phyloP scores from a whole-genome alignment of 371 early-diverging fungal genomes.

The Zancudomyces culisetae region DNA sequence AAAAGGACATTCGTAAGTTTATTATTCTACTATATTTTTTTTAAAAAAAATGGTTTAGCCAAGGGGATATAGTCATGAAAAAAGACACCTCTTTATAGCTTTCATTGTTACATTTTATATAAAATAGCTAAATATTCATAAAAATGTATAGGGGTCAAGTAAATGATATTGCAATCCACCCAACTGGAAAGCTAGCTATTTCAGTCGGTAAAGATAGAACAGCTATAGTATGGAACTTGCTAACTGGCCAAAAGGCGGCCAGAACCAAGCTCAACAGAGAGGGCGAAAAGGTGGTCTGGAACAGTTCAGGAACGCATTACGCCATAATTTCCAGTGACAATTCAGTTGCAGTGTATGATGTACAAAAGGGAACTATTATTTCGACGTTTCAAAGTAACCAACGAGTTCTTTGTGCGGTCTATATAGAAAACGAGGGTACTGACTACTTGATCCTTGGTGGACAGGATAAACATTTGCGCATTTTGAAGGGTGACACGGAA shows the following conservation, averaged over 20 bases:
- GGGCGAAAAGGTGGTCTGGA: slow-evolving; percentile 30
- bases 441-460: slow-evolving; percentile 45
- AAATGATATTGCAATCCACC: slow-evolving; percentile 70
- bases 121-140: not conserved
- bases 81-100: not conserved
- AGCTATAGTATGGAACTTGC: slow-evolving; percentile 78
- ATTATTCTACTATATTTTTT: too few species aligned
- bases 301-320: slow-evolving; percentile 46
- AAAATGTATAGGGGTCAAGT: slow-evolving; percentile 28
- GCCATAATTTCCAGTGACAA: slow-evolving; percentile 48
- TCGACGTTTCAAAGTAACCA: slow-evolving; percentile 26
- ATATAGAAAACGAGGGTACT: slow-evolving; percentile 11
- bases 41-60: too few species aligned
- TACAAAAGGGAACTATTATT: slow-evolving; percentile 8
- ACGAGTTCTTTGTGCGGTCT: not conserved
- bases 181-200: slow-evolving; percentile 76
- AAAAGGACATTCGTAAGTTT: slow-evolving; percentile 68
- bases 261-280: slow-evolving; percentile 8
- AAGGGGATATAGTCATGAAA: too few species aligned
- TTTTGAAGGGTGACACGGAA: slow-evolving; percentile 42
- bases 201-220: slow-evolving; percentile 62
- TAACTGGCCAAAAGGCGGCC: slow-evolving; percentile 58
- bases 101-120: too few species aligned
- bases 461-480: slow-evolving; percentile 47
- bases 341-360: slow-evolving; percentile 40